A percentile compares a stretch with the other conserved stretches of the same genome.
phyloP scores from a whole-genome alignment of 768 basidiomycete genomes.

The Nidula microcarpa region DNA sequence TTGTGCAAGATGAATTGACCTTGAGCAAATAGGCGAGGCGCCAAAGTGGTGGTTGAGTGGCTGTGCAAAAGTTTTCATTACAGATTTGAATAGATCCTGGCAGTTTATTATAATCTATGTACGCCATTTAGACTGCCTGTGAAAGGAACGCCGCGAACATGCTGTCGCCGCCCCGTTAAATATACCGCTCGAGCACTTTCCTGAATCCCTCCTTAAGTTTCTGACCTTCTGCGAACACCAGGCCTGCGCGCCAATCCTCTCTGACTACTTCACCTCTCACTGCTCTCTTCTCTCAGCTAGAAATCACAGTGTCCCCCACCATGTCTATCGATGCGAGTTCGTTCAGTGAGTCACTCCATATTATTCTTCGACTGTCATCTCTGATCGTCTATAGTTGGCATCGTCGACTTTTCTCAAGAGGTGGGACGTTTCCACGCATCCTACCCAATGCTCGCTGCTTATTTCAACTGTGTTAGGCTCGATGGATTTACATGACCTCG shows the following conservation, averaged over 20 bases:
- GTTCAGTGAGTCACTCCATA: slow-evolving; percentile 56
- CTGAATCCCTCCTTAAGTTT: slow-evolving; percentile 3
- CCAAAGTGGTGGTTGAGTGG: neutral
- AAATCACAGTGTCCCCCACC: neutral
- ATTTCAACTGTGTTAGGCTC: slow-evolving; percentile 37
- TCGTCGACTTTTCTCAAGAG: slow-evolving; percentile 77
- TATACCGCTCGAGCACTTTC: slow-evolving; percentile 2
- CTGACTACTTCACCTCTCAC: neutral
- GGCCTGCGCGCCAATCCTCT: no score
- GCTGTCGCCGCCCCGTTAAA: neutral
- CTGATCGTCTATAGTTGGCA: slow-evolving; percentile 52
- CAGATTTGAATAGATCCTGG: neutral
- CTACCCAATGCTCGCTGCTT: neutral
- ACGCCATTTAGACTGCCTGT: neutral
- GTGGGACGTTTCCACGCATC: slow-evolving; percentile 25
- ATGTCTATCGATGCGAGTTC: slow-evolving; percentile 25
- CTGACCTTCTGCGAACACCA: slow-evolving; percentile 3
- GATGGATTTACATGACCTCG: slow-evolving; percentile 65
- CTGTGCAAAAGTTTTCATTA: neutral
- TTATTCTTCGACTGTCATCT: slow-evolving; percentile 2
- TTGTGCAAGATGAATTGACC: no score
- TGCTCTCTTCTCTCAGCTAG: neutral
- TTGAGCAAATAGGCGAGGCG: no score
- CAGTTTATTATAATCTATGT: neutral
- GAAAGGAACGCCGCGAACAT: neutral